Conservation (phyloP, 257 asterid species). For the Catharanthus roseus region DNA sequence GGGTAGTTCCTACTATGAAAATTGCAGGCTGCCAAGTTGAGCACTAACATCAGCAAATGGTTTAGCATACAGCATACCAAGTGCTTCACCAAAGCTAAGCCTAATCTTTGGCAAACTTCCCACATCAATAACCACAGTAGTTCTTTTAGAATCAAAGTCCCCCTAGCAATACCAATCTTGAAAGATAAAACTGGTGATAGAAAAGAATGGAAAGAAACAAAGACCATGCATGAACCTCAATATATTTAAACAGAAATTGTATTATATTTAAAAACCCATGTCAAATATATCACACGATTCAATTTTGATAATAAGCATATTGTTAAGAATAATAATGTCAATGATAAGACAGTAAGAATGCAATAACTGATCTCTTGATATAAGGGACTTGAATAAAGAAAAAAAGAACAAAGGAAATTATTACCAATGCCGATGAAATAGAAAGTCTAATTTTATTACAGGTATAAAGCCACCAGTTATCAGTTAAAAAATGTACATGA, state of each 20-base stretch:
- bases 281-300: background rate
- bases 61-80: background rate
- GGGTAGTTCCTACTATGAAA: background rate
- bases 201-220: no score
- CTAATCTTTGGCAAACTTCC: background rate
- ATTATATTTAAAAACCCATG: background rate
- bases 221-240: background rate
- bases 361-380: background rate
- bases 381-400: background rate
- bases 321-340: background rate
- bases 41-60: no score
- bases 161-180: background rate
- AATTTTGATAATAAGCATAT: background rate
- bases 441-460: no score
- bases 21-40: background rate
- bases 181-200: background rate
- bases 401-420: background rate
- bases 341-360: background rate
- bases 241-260: background rate
- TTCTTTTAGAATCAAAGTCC: background rate
- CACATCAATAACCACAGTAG: background rate
- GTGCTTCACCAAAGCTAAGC: background rate
- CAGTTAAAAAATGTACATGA: background rate
- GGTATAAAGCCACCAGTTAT: background rate
- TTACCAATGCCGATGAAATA: background rate